These are phyloP conservation scores for Aspergillus proliferans DNA, from an alignment of 2,329 filamentous ascomycete species.

Conservation along the genomic window DNA sequence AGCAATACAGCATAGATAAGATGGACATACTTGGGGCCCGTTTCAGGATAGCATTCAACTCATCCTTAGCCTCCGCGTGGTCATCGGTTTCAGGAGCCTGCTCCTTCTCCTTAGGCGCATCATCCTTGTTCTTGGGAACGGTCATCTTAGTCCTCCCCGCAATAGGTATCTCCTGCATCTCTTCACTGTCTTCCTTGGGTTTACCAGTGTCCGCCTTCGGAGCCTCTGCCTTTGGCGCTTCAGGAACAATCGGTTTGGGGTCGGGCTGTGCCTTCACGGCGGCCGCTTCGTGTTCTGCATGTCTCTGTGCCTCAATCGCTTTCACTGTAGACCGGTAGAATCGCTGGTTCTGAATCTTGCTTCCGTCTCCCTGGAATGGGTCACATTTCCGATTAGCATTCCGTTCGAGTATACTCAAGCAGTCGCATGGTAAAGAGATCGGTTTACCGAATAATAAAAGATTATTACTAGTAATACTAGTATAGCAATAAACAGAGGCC, in stretches of 20 bases:
- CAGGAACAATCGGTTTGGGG: conserved; percentile 61
- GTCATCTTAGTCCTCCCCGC: conserved; percentile 51
- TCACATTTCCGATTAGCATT: conserved; percentile 5
- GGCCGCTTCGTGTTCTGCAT: conserved; percentile 53
- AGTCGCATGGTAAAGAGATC: background rate
- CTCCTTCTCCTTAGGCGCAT: conserved; percentile 37
- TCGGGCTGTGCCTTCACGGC: conserved; percentile 60
- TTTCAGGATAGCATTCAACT: conserved; percentile 74
- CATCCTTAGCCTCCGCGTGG: conserved; percentile 52
- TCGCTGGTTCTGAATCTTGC: conserved; percentile 35
- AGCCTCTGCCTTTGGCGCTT: conserved; percentile 23
- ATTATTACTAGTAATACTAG: conserved; percentile 60
- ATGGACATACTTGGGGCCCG: conserved; percentile 66
- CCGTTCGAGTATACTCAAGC: background rate
- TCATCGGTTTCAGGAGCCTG: conserved; percentile 45
- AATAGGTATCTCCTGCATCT: conserved; percentile 43
- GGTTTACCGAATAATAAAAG: conserved; percentile 65
- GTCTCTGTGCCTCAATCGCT: conserved; percentile 47
- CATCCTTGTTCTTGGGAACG: conserved; percentile 32
- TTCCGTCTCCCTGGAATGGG: conserved; percentile 31
- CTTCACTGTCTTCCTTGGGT: conserved; percentile 23
- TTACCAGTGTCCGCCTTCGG: conserved; percentile 34
- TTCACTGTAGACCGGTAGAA: conserved; percentile 53
- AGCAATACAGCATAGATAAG: background rate
- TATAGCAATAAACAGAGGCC: conserved; percentile 59